Evolutionary conservation across 495 filamentous ascomycete genomes (phyloP).

Genomic region (Lasiosphaeria ovina): DNA sequence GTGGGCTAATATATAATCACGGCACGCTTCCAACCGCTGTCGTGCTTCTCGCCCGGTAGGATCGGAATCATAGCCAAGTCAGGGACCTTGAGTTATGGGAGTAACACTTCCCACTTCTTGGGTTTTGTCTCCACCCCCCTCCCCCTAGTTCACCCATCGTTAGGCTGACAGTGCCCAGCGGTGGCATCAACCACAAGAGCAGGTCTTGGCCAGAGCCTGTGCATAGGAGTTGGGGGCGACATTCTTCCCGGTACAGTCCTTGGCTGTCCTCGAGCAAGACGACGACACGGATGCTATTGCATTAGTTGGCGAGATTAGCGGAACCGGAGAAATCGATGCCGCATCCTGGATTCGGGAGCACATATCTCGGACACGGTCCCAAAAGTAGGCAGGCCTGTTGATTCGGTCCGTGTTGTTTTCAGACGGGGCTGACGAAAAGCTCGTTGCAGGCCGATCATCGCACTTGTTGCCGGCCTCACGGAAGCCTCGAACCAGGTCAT

Average conservation of each 20-base stretch:
- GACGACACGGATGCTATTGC: slow-evolving; percentile 78
- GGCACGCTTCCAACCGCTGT: slow-evolving; percentile 72
- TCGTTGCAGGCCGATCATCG: slow-evolving; percentile 68
- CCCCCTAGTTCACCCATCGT: not conserved
- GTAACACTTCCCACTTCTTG: slow-evolving; percentile 12
- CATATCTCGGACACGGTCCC: slow-evolving; percentile 51
- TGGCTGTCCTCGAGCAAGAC: slow-evolving; percentile 72
- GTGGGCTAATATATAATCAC: too few relatives aligned
- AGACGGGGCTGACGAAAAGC: not conserved
- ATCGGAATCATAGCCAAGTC: slow-evolving; percentile 87
- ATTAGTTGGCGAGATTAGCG: slow-evolving; percentile 85
- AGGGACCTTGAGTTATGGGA: slow-evolving; percentile 82
- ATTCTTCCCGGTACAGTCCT: slow-evolving; percentile 73
- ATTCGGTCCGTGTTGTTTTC: not conserved
- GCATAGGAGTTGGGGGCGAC: slow-evolving; percentile 87
- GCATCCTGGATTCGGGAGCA: slow-evolving; percentile 77
- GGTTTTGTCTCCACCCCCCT: not conserved
- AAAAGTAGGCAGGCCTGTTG: slow-evolving; percentile 57
- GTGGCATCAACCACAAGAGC: slow-evolving; percentile 79
- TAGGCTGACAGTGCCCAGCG: slow-evolving; percentile 34
- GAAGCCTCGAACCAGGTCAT: slow-evolving; percentile 70
- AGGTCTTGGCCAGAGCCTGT: slow-evolving; percentile 81
- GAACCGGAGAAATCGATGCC: slow-evolving; percentile 73
- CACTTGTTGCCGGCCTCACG: slow-evolving; percentile 67
- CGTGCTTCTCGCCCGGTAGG: slow-evolving; percentile 69